Evolutionary conservation across 1,139 yeast genomes (phyloP).

Genomic region (Yamadazyma jaroonii): DNA sequence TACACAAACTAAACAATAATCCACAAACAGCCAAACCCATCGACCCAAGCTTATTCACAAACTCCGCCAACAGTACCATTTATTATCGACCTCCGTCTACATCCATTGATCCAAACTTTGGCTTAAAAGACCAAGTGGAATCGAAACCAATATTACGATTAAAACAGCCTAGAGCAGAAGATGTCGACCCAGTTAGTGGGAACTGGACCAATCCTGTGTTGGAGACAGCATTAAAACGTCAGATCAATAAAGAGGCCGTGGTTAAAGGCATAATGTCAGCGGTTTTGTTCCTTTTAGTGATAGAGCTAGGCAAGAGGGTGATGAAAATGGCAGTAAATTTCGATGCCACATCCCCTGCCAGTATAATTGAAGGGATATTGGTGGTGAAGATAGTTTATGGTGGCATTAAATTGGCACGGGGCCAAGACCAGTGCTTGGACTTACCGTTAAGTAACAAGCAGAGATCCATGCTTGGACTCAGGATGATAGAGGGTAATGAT

Average conservation of each 20-base stretch:
- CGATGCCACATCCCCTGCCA: constrained; percentile 7
- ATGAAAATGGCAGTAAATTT: constrained; percentile 6
- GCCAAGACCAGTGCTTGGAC: constrained; percentile 42
- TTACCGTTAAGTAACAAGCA: constrained; percentile 40
- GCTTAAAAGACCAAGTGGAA: constrained; percentile 19
- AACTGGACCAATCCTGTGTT: constrained; percentile 43
- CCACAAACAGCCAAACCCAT: too few species aligned
- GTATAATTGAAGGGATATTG: constrained; percentile 6
- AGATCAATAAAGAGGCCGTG: constrained; percentile 29
- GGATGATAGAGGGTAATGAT: constrained; percentile 10
- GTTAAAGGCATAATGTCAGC: constrained; percentile 20
- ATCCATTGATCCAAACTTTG: constrained; percentile 26
- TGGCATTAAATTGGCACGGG: constrained; percentile 20
- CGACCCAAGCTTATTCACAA: constrained; percentile 10
- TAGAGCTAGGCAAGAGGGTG: constrained; percentile 4
- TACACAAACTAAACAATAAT: not conserved
- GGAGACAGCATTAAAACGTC: constrained; percentile 34
- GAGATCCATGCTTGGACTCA: constrained; percentile 34
- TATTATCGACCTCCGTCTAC: constrained; percentile 38
- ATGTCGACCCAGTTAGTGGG: constrained; percentile 25
- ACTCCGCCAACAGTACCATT: constrained; percentile 20
- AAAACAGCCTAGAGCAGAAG: constrained; percentile 5
- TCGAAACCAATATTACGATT: constrained; percentile 17
- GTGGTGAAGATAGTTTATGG: constrained; percentile 14
- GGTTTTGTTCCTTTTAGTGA: constrained; percentile 13